phyloP scores from a whole-genome alignment of 148 eudicot species.

The Fagopyrum homotropicum region DNA sequence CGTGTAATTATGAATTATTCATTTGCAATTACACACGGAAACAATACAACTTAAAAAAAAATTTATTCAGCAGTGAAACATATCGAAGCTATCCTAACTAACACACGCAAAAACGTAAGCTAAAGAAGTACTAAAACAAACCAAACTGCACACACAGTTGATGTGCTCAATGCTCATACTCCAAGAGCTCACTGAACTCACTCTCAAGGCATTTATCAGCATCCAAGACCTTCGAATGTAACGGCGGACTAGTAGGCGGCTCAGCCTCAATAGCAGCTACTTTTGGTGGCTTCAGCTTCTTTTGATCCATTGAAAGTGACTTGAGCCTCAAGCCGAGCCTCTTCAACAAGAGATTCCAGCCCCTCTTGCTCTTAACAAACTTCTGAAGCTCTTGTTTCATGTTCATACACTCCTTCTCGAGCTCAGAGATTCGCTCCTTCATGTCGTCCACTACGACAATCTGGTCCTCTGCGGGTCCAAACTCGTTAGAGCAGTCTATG shows the following conservation, averaged over 20 bases:
- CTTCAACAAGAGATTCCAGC: conserved; percentile 29
- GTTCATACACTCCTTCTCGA: conserved; percentile 34
- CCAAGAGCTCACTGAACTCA: conserved; percentile 2
- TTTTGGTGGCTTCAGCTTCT: conserved; percentile 7
- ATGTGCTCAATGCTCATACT: conserved; percentile 1
- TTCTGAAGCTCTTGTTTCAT: conserved; percentile 33
- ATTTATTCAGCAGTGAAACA: background rate
- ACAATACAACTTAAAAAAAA: background rate
- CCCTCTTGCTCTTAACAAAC: conserved; percentile 30
- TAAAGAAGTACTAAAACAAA: background rate
- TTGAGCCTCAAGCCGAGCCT: conserved; percentile 25
- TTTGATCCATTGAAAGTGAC: conserved; percentile 6
- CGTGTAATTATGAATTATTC: background rate
- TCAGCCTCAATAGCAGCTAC: conserved; percentile 4
- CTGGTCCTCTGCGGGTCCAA: conserved; percentile 20
- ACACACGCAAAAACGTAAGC: background rate
- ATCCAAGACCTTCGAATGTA: background rate
- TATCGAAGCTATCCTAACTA: background rate
- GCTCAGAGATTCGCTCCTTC: conserved; percentile 35
- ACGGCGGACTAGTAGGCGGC: conserved; percentile 4
- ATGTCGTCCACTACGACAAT: conserved; percentile 30
- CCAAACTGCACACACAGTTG: background rate
- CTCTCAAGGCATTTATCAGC: background rate
- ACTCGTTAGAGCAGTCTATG: conserved; percentile 12
- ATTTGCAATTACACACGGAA: background rate